Evolutionary conservation across 2,329 filamentous ascomycete genomes (phyloP).

Genomic region (Sporothrix phasma): DNA sequence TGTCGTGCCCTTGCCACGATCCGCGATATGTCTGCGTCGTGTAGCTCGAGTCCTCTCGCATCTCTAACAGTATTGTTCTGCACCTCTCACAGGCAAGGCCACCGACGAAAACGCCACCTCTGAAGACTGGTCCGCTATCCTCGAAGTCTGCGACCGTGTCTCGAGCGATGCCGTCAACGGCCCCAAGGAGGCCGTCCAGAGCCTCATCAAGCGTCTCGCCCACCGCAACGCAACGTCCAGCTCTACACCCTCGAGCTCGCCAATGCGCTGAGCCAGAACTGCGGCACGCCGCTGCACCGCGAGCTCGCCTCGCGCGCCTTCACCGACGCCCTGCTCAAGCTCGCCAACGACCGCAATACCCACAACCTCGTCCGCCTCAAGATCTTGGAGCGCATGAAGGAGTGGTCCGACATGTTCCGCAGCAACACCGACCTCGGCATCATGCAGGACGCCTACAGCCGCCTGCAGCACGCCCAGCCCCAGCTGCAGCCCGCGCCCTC

Average conservation of each 20-base stretch:
- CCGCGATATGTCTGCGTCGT: not conserved
- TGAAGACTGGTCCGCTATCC: conserved; percentile 58
- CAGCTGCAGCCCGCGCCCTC: conserved; percentile 74
- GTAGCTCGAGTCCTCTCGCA: not conserved
- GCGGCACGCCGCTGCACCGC: conserved; percentile 74
- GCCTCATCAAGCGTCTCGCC: conserved; percentile 83
- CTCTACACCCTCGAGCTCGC: conserved; percentile 90
- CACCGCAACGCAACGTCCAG: conserved; percentile 92
- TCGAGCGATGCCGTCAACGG: conserved; percentile 41
- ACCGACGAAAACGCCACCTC: conserved; percentile 96
- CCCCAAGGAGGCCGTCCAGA: conserved; percentile 75
- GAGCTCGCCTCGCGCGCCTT: conserved; percentile 86
- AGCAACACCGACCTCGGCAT: conserved; percentile 86
- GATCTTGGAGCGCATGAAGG: conserved; percentile 91
- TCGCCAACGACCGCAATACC: conserved; percentile 90
- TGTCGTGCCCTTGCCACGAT: not conserved
- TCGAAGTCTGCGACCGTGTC: conserved; percentile 54
- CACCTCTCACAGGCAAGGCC: conserved; percentile 48
- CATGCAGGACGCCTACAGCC: conserved; percentile 91
- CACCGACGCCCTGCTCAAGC: conserved; percentile 81
- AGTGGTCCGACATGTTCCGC: conserved; percentile 92
- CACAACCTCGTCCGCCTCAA: conserved; percentile 95
- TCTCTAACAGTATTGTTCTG: not conserved
- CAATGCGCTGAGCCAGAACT: conserved; percentile 88
- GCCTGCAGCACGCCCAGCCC: conserved; percentile 74